Evolutionary conservation across 1,284 basidiomycete genomes (phyloP).

Genomic region (Cryptococcus depauperatus): DNA sequence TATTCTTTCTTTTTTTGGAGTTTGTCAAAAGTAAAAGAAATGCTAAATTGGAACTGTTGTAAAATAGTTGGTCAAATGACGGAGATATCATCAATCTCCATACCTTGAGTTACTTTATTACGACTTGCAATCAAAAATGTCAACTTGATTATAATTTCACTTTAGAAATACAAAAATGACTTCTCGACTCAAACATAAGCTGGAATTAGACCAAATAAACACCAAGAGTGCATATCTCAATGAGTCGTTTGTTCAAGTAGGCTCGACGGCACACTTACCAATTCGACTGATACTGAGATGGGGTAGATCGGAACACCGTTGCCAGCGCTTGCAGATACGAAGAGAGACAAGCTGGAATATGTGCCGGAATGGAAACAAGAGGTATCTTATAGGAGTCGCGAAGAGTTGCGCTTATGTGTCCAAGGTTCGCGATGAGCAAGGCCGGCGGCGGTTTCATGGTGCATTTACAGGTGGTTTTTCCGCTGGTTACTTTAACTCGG

Average conservation of each 20-base stretch:
- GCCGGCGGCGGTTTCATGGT: slow-evolving; percentile 82
- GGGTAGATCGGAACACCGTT: slow-evolving; percentile 79
- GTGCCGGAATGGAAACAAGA: slow-evolving; percentile 98
- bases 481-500: slow-evolving; percentile 94
- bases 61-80: too few relatives aligned
- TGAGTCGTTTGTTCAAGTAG: slow-evolving; percentile 78
- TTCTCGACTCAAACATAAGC: slow-evolving; percentile 52
- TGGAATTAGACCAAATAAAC: slow-evolving; percentile 65
- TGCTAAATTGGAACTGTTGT: too few relatives aligned
- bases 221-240: slow-evolving; percentile 70
- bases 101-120: too few relatives aligned
- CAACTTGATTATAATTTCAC: too few relatives aligned
- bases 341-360: slow-evolving; percentile 81
- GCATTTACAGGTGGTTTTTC: slow-evolving; percentile 98
- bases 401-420: background rate
- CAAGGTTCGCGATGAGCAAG: slow-evolving; percentile 88
- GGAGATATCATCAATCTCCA: too few relatives aligned
- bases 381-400: slow-evolving; percentile 48
- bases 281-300: slow-evolving; percentile 13
- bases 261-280: too few relatives aligned
- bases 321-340: slow-evolving; percentile 73
- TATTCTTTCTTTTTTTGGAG: too few relatives aligned
- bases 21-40: too few relatives aligned
- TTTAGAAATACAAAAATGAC: too few relatives aligned
- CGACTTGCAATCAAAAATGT: too few relatives aligned